Base-by-base conservation (phyloP, 768 basidiomycete species). In the Naganishia antarctica region DNA sequence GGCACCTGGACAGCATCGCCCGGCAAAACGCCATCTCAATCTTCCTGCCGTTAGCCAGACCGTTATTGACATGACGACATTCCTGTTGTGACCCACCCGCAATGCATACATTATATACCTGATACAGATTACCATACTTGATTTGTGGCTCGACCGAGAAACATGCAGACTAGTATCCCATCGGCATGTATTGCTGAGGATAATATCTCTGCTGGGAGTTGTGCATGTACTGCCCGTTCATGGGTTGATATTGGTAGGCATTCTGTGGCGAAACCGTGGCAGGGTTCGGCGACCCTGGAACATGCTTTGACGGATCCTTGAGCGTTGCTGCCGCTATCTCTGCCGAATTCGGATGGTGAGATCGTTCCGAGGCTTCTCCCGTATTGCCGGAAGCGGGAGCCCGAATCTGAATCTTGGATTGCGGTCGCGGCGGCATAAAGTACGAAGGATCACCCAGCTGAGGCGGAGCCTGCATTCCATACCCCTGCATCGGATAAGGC, bases 341-440 rank as follows among this genome's bases (percentile, higher is more conserved):
- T 12, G 41, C 49, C 41, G 49, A 63, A 44, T 51, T 40, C 12
- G 23, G n/a, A 15, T 63, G 13, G 21, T 46, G 47, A 23, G 37
- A 28, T 59, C 41, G 7, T 50, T 45, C 23, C 25, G 43, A 51
- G 40, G 50, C 11, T 12, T 37, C 34, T 7, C 15, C 34, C 34
- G 32, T 34, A 28, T 63, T 40, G 49, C 43, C 49, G 15, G 49
- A 43, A 4, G 62, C 29, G 3, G 67, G 67, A 23, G 64, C 63
- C 13, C 67, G 58, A 37, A 68, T 68, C 50, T 64, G 47, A 21
- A 68, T 57, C 49, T 60, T 61, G 25, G 37, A 47, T 34, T 40
- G 41, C 26, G 63, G 63, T 47, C 63, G 58, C 13, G 67, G 67
- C 18, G 62, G 67, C 13, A 49, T 64, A 59, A 68, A 68, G 46